Base-by-base conservation (phyloP, 306 rosid species). In the Aeschynomene evenia region DNA sequence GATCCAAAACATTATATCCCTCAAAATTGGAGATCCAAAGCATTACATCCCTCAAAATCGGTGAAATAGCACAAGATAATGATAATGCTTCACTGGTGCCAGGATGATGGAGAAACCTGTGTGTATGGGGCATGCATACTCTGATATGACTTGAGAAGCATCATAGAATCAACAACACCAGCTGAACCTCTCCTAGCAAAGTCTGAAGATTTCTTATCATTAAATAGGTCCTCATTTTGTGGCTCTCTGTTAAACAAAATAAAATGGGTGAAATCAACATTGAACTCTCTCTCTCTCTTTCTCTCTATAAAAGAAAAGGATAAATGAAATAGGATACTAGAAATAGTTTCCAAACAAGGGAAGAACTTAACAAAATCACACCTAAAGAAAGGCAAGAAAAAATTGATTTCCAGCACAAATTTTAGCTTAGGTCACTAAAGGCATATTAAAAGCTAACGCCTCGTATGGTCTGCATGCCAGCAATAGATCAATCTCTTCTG, bases 41-140 rank as follows among this genome's bases (percentile, higher is more conserved):
- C 43, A 61, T 60, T 55, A 66, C 48, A 71, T 43, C 66, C 73
- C 69, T 68, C 57, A 63, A 67, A 16, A 40, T 28, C 64, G 70
- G 51, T 24, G 52, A 50, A 72, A 11, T 76, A 21, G 69, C 65
- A 40, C 37, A 37, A 24, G 48, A 54, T 43, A 71, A 70, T 33
- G 50, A 18, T 49, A 77, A 68, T 66, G 67, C 18, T 6, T n/a
- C 62, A 53, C 79, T 73, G 29, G 72, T 49, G 57, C 36, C 52
- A 26, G 71, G 49, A 63, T 57, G 71, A 62, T 76, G 49, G 61
- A 80, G 74, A 68, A 82, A 94, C 98, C 98, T 90, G 98, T 11
- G 95, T 94, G 73, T 77, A 94, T 48, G 97, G 98, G 31, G 79
- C 87, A 85, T 90, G 97, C 97, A 94, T 85, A 78, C 80, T 88